Percentiles rank a stretch among this genome's conserved stretches.
phyloP scores from a whole-genome alignment of 1,284 basidiomycete genomes.

The Papiliotrema flavescens region DNA sequence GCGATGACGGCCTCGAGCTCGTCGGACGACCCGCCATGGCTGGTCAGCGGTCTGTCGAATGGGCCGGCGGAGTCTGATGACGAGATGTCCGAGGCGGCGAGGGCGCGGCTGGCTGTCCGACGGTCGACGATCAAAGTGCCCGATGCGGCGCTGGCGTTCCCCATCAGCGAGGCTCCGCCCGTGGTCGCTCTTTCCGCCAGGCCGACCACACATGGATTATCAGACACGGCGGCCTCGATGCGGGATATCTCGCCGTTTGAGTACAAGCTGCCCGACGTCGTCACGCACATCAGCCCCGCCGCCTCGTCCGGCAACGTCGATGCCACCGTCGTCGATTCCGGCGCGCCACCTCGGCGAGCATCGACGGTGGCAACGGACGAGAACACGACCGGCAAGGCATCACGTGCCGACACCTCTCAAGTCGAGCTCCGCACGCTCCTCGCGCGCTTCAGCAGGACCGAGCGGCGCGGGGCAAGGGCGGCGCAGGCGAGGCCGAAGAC shows the following conservation, averaged over 20 bases:
- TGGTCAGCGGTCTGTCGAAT: background rate
- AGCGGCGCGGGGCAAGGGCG: conserved; percentile 3
- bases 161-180: conserved; percentile 5
- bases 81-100: conserved; percentile 12
- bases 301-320: background rate
- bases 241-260: background rate
- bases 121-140: conserved; percentile 25
- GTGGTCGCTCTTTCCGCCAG: background rate
- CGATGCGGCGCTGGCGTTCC: conserved; percentile 23
- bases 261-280: background rate
- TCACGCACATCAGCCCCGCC: background rate
- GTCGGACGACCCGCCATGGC: background rate
- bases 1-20: background rate
- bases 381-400: background rate
- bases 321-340: background rate
- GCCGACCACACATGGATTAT: background rate
- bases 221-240: background rate
- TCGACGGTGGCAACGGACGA: background rate
- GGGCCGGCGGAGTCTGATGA: background rate
- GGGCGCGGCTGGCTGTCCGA: conserved; percentile 16
- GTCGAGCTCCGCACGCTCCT: background rate
- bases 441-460: background rate
- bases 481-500: conserved; percentile 5
- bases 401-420: background rate
- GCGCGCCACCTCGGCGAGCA: background rate